phyloP scores from a whole-genome alignment of 306 rosid species.

The Leucaena leucocephala region DNA sequence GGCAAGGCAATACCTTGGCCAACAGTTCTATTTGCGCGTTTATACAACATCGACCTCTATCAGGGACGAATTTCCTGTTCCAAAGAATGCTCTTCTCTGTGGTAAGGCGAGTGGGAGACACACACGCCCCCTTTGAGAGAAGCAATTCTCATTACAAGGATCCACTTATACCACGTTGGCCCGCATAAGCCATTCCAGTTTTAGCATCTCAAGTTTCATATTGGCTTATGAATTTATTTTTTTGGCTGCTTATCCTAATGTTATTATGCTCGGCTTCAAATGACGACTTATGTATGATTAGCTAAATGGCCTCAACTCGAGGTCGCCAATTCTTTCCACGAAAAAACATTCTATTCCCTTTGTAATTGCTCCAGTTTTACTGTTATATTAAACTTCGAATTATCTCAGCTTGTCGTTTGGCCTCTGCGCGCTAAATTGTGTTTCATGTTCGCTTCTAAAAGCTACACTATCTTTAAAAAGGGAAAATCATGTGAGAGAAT shows the following conservation, averaged over 20 bases:
- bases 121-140: constrained; percentile 77
- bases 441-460: background rate
- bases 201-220: constrained; percentile 34
- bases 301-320: constrained; percentile 76
- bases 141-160: constrained; percentile 1
- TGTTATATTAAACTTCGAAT: constrained; percentile 34
- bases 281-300: constrained; percentile 32
- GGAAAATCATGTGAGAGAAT: no score
- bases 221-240: constrained; percentile 43
- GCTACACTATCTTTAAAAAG: no score
- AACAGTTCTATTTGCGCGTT: constrained; percentile 86
- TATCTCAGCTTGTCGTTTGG: constrained; percentile 29
- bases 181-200: constrained; percentile 41
- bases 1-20: constrained; percentile 94
- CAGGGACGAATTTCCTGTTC: constrained; percentile 90
- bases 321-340: constrained; percentile 80
- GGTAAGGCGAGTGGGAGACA: constrained; percentile 81
- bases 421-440: background rate
- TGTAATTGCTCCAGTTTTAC: constrained; percentile 34
- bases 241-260: constrained; percentile 37
- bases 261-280: constrained; percentile 21
- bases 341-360: constrained; percentile 37
- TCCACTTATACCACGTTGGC: constrained; percentile 1
- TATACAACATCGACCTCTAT: constrained; percentile 73
- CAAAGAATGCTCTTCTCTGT: constrained; percentile 89